Evolutionary conservation across 208 protist species (phyloP).

Genomic region (Trypanosoma theileri): DNA sequence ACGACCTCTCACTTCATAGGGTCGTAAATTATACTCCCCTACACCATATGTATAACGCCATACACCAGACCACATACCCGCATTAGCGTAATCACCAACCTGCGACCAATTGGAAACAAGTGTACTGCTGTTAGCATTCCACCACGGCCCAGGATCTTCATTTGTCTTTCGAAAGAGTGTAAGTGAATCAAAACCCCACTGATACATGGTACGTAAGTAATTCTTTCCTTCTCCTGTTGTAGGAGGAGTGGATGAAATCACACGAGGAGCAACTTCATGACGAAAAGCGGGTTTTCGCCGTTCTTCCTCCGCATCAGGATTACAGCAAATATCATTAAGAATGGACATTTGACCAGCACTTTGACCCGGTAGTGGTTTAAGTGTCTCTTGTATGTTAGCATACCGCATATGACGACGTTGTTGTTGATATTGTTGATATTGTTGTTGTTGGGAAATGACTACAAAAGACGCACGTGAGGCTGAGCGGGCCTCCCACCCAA

Average conservation of each 20-base stretch:
- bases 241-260: neutral
- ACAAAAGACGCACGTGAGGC: neutral
- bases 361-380: slow-evolving; percentile 71
- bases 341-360: slow-evolving; percentile 83
- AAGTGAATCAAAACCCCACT: slow-evolving; percentile 87
- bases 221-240: slow-evolving; percentile 9
- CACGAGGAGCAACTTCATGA: slow-evolving; percentile 50
- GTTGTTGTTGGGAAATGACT: neutral
- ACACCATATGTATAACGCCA: slow-evolving; percentile 89
- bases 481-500: neutral
- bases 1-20: slow-evolving; percentile 65
- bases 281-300: slow-evolving; percentile 82
- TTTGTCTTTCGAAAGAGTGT: slow-evolving; percentile 87
- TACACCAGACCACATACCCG: slow-evolving; percentile 88
- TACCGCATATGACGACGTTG: slow-evolving; percentile 61
- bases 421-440: too few relatives aligned
- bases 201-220: slow-evolving; percentile 77
- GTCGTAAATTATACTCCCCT: slow-evolving; percentile 88
- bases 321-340: slow-evolving; percentile 84
- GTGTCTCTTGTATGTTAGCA: slow-evolving; percentile 77
- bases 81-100: slow-evolving; percentile 88
- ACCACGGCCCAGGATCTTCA: slow-evolving; percentile 87
- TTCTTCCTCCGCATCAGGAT: slow-evolving; percentile 85
- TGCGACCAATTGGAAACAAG: slow-evolving; percentile 84
- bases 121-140: slow-evolving; percentile 87